A percentile compares a stretch with the other conserved stretches of the same genome.
Evolutionary conservation across 2,329 filamentous ascomycete genomes (phyloP).

Genomic region (Sporothrix sp.): DNA sequence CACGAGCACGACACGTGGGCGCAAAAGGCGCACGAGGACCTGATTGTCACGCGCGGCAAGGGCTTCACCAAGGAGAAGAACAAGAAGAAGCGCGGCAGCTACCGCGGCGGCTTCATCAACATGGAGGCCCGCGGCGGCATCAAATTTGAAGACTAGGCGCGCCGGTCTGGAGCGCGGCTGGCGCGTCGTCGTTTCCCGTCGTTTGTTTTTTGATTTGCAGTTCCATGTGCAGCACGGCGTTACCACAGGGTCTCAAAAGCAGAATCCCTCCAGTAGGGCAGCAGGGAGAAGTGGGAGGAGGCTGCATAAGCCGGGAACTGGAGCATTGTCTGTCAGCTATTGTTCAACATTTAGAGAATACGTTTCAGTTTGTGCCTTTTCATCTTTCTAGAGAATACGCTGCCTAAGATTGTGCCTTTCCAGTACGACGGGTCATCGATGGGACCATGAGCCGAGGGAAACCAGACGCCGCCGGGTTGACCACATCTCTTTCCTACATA

Average conservation of each 20-base stretch:
- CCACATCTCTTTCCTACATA: no score
- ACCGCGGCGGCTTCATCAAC: slow-evolving; percentile 82
- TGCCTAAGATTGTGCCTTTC: no score
- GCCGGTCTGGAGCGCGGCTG: no score
- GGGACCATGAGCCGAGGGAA: no score
- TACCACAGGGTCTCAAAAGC: slow-evolving; percentile 6
- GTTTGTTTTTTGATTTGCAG: not conserved
- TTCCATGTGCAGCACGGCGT: slow-evolving; percentile 11
- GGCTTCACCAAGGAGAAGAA: slow-evolving; percentile 99
- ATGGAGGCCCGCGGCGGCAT: slow-evolving; percentile 72
- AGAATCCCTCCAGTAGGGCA: not conserved
- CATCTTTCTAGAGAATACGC: not conserved
- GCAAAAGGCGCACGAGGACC: slow-evolving; percentile 74
- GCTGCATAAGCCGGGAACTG: no score
- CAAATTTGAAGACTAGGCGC: slow-evolving; percentile 67
- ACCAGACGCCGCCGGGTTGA: no score
- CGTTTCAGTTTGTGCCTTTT: not conserved
- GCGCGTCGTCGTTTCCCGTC: no score
- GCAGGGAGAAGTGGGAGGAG: no score
- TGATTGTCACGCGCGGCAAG: slow-evolving; percentile 88
- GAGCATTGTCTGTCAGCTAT: not conserved
- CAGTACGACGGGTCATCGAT: no score
- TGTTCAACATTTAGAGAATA: no score
- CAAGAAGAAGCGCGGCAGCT: slow-evolving; percentile 89
- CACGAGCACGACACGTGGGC: slow-evolving; percentile 76